Evolutionary conservation across 2,329 filamentous ascomycete genomes (phyloP).

Genomic region (Pseudocercospora fijiensis): DNA sequence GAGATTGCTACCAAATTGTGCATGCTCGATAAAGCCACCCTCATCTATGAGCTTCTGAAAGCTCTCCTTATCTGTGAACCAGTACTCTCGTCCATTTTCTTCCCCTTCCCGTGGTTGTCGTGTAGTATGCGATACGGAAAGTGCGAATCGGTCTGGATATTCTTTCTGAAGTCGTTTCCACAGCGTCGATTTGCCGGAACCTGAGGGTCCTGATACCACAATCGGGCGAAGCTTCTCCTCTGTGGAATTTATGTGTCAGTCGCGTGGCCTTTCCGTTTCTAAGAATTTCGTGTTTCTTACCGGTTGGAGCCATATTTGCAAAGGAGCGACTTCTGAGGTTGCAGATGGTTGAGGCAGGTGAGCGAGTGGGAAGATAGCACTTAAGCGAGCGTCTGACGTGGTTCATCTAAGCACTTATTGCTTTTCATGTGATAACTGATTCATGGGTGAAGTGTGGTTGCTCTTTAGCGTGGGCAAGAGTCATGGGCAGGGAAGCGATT

Average conservation of each 20-base stretch:
- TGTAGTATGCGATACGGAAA: slow-evolving; percentile 69
- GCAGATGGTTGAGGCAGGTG: not conserved
- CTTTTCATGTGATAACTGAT: slow-evolving; percentile 8
- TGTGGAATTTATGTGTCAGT: slow-evolving; percentile 7
- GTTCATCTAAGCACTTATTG: slow-evolving; percentile 5
- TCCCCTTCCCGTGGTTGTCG: slow-evolving; percentile 74
- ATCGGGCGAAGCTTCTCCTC: slow-evolving; percentile 55
- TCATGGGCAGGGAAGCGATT: not conserved
- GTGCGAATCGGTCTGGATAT: slow-evolving; percentile 65
- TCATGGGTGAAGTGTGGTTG: slow-evolving; percentile 1
- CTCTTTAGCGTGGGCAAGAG: slow-evolving; percentile 3
- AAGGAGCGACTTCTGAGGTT: not conserved
- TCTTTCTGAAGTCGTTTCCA: slow-evolving; percentile 69
- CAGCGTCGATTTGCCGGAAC: slow-evolving; percentile 79
- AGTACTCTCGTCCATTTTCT: slow-evolving; percentile 74
- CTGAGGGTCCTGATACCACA: slow-evolving; percentile 76
- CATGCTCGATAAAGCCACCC: slow-evolving; percentile 81
- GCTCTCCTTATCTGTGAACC: slow-evolving; percentile 66
- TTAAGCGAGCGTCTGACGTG: slow-evolving; percentile 1
- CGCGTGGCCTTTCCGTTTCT: not conserved
- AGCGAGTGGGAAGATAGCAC: not conserved
- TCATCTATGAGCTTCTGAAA: slow-evolving; percentile 68
- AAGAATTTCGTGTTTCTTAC: not conserved
- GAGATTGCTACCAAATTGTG: slow-evolving; percentile 78
- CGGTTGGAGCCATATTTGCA: slow-evolving; percentile 3